phyloP scores from a whole-genome alignment of 148 eudicot genomes.

The Amaranthus cruentus region DNA sequence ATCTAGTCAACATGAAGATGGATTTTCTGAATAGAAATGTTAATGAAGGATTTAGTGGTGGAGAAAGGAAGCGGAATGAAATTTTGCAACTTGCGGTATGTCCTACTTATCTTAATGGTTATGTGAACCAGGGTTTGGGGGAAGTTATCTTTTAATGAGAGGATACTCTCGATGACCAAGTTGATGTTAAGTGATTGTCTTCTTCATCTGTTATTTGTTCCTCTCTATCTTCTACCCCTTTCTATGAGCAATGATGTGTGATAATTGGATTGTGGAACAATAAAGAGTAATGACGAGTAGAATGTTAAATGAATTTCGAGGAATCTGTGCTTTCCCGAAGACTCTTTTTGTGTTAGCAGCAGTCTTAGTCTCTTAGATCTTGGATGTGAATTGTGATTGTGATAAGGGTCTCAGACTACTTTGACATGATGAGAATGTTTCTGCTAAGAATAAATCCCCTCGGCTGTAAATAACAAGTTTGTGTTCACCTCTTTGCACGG shows the following conservation, averaged over 20 bases:
- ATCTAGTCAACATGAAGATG: conserved; percentile 81
- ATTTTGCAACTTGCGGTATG: conserved; percentile 96
- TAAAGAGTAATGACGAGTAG: background rate
- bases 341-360: conserved; percentile 2
- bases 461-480: background rate
- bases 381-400: too few species aligned
- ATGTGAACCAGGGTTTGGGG: conserved; percentile 1
- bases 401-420: too few species aligned
- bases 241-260: background rate
- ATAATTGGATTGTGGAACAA: background rate
- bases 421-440: too few species aligned
- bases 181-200: background rate
- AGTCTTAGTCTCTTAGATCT: too few species aligned
- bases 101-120: background rate
- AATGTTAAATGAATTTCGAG: background rate
- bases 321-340: background rate
- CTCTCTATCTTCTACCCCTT: background rate
- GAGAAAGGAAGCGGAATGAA: conserved; percentile 96
- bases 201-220: background rate
- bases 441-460: too few species aligned
- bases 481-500: background rate
- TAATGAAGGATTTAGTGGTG: conserved; percentile 98
- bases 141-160: background rate
- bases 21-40: conserved; percentile 93
- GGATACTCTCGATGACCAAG: background rate